Conservation (phyloP, 2,329 filamentous ascomycete genomes). For the Alternaria arbusti region DNA sequence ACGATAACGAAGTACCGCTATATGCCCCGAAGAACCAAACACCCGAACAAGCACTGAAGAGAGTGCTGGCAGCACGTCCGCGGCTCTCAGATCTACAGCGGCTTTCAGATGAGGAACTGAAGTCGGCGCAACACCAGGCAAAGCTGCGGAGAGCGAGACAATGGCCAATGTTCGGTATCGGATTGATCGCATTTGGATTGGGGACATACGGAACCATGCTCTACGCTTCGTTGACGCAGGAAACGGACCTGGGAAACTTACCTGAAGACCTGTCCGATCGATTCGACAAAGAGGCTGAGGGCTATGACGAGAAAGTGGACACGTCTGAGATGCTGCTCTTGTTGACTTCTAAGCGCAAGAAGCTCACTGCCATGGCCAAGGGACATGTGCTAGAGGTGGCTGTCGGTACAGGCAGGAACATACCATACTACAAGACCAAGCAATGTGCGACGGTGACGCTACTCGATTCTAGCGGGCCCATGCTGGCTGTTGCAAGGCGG, state of each 20-base stretch:
- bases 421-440: constrained; percentile 52
- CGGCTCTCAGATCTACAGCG: constrained; percentile 30
- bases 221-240: constrained; percentile 39
- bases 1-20: constrained; percentile 16
- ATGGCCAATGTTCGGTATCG: constrained; percentile 41
- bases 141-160: constrained; percentile 40
- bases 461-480: constrained; percentile 55
- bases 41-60: constrained; percentile 23
- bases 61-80: constrained; percentile 36
- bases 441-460: constrained; percentile 54
- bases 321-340: constrained; percentile 52
- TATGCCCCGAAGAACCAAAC: constrained; percentile 18
- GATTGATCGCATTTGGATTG: constrained; percentile 46
- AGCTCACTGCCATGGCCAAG: constrained; percentile 49
- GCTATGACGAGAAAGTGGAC: constrained; percentile 57
- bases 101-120: constrained; percentile 37
- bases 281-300: constrained; percentile 54
- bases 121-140: constrained; percentile 30
- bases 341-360: constrained; percentile 49
- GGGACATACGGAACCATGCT: constrained; percentile 51
- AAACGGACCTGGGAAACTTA: constrained; percentile 33
- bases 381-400: constrained; percentile 59
- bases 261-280: constrained; percentile 52
- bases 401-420: constrained; percentile 58
- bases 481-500: constrained; percentile 56